phyloP scores from a whole-genome alignment of 2,329 filamentous ascomycete species.

The Endocalyx cinctus region DNA sequence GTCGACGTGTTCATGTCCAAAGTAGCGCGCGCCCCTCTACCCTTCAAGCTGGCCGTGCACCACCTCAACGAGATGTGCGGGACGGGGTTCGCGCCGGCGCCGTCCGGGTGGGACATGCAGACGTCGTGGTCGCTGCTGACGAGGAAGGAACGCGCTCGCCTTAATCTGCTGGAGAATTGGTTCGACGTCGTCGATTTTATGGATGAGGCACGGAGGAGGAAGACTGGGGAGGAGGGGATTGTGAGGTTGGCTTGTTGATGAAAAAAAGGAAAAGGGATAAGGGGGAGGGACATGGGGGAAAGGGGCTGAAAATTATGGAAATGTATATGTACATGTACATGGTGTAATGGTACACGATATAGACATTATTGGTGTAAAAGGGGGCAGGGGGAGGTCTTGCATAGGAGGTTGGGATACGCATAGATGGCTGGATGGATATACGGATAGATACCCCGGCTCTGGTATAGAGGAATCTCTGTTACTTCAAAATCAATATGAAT shows the following conservation, averaged over 20 bases:
- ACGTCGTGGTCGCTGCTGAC: conserved; percentile 48
- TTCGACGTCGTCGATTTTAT: conserved; percentile 58
- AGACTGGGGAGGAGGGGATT: conserved; percentile 2
- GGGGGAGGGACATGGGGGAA: background rate
- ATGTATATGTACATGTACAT: too few species aligned
- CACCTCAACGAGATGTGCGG: conserved; percentile 64
- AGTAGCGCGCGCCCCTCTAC: conserved; percentile 52
- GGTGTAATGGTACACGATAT: too few species aligned
- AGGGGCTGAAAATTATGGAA: background rate
- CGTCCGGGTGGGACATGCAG: too few species aligned
- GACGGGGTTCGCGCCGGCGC: conserved; percentile 49
- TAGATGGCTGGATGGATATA: too few species aligned
- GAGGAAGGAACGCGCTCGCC: conserved; percentile 49
- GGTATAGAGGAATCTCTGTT: too few species aligned
- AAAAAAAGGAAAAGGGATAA: background rate
- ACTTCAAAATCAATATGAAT: too few species aligned
- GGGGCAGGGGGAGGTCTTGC: too few species aligned
- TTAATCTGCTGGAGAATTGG: conserved; percentile 49
- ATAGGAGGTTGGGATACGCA: too few species aligned
- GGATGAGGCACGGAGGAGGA: conserved; percentile 34
- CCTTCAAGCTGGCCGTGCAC: conserved; percentile 59
- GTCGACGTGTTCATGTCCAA: conserved; percentile 60
- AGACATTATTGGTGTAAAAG: too few species aligned
- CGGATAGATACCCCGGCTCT: too few species aligned
- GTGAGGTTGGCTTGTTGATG: conserved; percentile 9